phyloP scores from a whole-genome alignment of 139 green algal species.

The Prasinococcaceae sp. region DNA sequence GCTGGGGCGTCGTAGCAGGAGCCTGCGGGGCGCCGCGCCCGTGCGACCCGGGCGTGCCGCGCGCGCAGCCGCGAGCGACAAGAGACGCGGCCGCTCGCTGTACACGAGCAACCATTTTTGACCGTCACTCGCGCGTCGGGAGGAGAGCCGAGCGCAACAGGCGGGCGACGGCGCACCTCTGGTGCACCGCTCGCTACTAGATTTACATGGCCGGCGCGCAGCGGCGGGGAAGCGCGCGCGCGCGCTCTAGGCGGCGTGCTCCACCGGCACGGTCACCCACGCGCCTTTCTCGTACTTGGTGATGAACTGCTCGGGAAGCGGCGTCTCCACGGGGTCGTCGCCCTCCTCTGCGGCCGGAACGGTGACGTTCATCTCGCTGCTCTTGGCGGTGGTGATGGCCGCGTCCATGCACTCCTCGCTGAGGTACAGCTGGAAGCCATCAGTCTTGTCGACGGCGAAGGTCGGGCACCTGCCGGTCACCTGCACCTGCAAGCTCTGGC shows the following conservation, averaged over 20 bases:
- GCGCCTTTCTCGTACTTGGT: conserved; percentile 38
- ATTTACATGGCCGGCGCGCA: too few relatives aligned
- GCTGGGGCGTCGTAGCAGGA: too few relatives aligned
- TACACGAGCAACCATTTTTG: too few relatives aligned
- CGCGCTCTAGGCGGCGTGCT: not conserved
- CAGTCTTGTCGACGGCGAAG: conserved; percentile 76
- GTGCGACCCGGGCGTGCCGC: too few relatives aligned
- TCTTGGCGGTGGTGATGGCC: conserved; percentile 68
- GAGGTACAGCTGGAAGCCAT: conserved; percentile 72
- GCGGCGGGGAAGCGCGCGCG: too few relatives aligned
- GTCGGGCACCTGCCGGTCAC: conserved; percentile 53
- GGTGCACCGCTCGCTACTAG: too few relatives aligned
- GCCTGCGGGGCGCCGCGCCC: too few relatives aligned
- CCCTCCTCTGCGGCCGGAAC: conserved; percentile 25
- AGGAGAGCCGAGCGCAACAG: too few relatives aligned
- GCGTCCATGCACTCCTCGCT: conserved; percentile 23
- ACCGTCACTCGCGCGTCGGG: too few relatives aligned
- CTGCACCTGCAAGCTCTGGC: conserved; percentile 50
- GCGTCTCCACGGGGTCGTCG: conserved; percentile 40
- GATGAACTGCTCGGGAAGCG: conserved; percentile 79
- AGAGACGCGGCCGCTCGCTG: too few relatives aligned
- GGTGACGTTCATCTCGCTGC: conserved; percentile 65
- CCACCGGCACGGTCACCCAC: not conserved
- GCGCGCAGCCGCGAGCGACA: too few relatives aligned
- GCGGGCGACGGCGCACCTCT: too few relatives aligned